phyloP scores from a whole-genome alignment of 306 rosid genomes.

The Sphenostylis stenocarpa region DNA sequence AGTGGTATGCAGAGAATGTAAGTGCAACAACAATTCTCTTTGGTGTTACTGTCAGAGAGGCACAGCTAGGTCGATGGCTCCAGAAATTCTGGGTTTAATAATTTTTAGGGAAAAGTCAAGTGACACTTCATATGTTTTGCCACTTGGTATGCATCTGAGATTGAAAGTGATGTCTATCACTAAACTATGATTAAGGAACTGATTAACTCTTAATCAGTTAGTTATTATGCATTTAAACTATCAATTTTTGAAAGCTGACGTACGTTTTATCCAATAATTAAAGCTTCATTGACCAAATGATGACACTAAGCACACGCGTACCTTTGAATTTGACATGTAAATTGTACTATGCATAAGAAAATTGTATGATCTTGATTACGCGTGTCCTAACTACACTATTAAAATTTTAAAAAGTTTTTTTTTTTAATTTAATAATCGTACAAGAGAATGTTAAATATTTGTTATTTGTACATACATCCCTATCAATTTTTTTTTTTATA shows the following conservation, averaged over 20 bases:
- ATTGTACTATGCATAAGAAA: background rate
- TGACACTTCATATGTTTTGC: background rate
- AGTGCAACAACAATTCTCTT: background rate
- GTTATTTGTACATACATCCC: too few species aligned
- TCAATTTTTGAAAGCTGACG: background rate
- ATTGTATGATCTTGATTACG: background rate
- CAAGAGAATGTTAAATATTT: too few species aligned
- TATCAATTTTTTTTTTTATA: too few species aligned
- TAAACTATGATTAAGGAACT: slow-evolving; percentile 2
- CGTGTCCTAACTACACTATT: too few species aligned
- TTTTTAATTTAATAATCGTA: too few species aligned
- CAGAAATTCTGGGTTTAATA: background rate
- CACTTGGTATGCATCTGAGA: slow-evolving; percentile 2
- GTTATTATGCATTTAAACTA: background rate
- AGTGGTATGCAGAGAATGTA: background rate
- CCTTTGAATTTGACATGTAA: slow-evolving; percentile 26
- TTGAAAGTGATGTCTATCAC: background rate
- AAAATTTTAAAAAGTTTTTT: too few species aligned
- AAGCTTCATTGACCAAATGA: slow-evolving; percentile 1
- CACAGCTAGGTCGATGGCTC: background rate
- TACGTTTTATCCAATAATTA: background rate
- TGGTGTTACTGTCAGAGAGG: background rate
- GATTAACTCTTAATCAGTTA: background rate
- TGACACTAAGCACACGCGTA: background rate
- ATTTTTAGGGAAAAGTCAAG: slow-evolving; percentile 2